Conservation (phyloP, 306 rosid genomes). For the Trichosanthes cucumerina region DNA sequence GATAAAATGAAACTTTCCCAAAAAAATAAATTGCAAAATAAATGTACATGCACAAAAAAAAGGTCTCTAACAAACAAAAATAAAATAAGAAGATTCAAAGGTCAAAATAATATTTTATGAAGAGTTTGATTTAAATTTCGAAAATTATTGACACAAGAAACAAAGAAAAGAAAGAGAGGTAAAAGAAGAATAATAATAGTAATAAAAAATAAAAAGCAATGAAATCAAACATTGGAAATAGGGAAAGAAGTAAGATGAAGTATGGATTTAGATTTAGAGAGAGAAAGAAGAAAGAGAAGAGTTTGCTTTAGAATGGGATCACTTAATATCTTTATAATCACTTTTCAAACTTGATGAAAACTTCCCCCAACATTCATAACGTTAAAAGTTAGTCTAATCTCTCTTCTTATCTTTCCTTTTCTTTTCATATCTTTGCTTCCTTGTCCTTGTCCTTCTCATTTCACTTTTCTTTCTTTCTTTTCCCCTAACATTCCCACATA, state of each 20-base stretch:
- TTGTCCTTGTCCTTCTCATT: not conserved
- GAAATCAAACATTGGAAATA: conserved; percentile 45
- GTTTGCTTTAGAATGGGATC: conserved; percentile 12
- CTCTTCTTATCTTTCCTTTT: not conserved
- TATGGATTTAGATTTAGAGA: conserved; percentile 12
- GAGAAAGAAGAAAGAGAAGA: conserved; percentile 29
- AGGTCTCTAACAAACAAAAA: not conserved
- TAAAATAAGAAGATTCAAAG: not conserved
- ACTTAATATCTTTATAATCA: conserved; percentile 43
- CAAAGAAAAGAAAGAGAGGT: conserved; percentile 24
- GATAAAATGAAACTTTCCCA: too few species aligned
- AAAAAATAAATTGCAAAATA: too few species aligned
- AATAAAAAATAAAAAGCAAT: conserved; percentile 3
- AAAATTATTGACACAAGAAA: not conserved
- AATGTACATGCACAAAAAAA: not conserved
- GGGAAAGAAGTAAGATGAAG: conserved; percentile 44
- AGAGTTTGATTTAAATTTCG: not conserved
- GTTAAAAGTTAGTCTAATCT: conserved; percentile 25
- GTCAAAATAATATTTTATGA: not conserved
- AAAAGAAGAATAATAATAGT: conserved; percentile 21
- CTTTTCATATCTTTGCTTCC: conserved; percentile 2
- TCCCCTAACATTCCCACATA: not conserved
- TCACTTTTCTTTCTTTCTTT: not conserved
- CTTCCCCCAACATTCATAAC: conserved; percentile 47
- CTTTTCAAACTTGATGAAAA: conserved; percentile 44